Conservation (phyloP, 495 filamentous ascomycete genomes). For the Cenococcum geophilum region DNA sequence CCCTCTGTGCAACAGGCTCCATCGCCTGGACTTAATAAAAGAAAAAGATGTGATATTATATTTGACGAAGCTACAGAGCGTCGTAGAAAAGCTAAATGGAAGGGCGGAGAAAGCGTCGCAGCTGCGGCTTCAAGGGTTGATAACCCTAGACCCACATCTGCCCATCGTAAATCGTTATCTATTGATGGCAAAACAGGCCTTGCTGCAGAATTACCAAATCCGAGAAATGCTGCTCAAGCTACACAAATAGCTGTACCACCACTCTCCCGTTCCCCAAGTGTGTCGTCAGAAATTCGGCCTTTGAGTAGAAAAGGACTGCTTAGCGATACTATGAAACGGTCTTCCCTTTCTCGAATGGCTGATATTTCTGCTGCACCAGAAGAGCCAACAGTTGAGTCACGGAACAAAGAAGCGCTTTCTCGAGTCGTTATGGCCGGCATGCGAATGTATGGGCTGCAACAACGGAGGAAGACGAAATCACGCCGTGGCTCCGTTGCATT, state of each 20-base stretch:
- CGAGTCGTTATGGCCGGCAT: slow-evolving; percentile 54
- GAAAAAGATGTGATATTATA: slow-evolving; percentile 49
- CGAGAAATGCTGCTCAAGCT: slow-evolving; percentile 2
- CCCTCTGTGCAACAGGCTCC: neutral
- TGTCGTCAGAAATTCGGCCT: slow-evolving; percentile 23
- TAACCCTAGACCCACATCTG: slow-evolving; percentile 1
- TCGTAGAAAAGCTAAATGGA: slow-evolving; percentile 48
- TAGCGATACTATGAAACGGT: slow-evolving; percentile 19
- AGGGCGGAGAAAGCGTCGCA: slow-evolving; percentile 52
- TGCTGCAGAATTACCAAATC: neutral
- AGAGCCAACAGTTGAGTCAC: slow-evolving; percentile 38
- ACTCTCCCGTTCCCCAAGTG: slow-evolving; percentile 34
- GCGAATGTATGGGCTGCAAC: slow-evolving; percentile 57
- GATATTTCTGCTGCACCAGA: slow-evolving; percentile 43
- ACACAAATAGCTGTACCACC: slow-evolving; percentile 7
- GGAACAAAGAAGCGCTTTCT: slow-evolving; percentile 44
- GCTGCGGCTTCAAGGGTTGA: slow-evolving; percentile 46
- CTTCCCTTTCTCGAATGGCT: slow-evolving; percentile 31
- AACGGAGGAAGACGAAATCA: slow-evolving; percentile 35
- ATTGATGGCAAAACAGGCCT: slow-evolving; percentile 21
- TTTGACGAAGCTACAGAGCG: slow-evolving; percentile 58
- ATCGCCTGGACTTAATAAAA: slow-evolving; percentile 42
- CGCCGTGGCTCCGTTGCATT: slow-evolving; percentile 14
- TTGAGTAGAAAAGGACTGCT: slow-evolving; percentile 24
- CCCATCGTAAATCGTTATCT: slow-evolving; percentile 28